Evolutionary conservation across 257 asterid genomes (phyloP).

Genomic region (Perilla frutescens): DNA sequence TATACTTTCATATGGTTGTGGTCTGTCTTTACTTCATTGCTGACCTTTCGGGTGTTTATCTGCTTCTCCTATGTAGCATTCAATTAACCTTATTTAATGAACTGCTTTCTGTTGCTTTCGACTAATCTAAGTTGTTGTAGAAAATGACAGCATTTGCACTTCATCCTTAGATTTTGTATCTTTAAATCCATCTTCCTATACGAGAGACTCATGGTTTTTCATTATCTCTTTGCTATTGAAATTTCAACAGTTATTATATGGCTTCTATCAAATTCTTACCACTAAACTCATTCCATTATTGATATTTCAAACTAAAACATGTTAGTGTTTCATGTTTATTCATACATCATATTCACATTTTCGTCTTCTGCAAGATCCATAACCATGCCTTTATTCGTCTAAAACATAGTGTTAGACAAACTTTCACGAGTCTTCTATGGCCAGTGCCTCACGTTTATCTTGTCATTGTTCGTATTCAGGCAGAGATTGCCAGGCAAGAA

Average conservation of each 20-base stretch:
- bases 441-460: background rate
- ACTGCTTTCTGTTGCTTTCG: background rate
- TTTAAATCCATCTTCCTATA: background rate
- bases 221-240: background rate
- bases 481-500: conserved; percentile 95
- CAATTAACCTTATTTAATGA: background rate
- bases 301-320: background rate
- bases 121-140: conserved; percentile 1
- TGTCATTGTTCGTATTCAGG: conserved; percentile 51
- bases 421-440: background rate
- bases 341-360: background rate
- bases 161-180: background rate
- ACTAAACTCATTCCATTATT: background rate
- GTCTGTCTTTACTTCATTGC: background rate
- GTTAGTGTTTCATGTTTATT: background rate
- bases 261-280: background rate
- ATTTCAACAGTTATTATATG: background rate
- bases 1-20: background rate
- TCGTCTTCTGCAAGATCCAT: background rate
- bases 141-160: conserved; percentile 2
- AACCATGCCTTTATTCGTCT: background rate
- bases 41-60: background rate
- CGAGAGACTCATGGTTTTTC: background rate
- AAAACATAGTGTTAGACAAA: background rate
- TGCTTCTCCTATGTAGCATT: background rate